Evolutionary conservation across 2,329 filamentous ascomycete genomes (phyloP).

Genomic region (Aureobasidium sp.): DNA sequence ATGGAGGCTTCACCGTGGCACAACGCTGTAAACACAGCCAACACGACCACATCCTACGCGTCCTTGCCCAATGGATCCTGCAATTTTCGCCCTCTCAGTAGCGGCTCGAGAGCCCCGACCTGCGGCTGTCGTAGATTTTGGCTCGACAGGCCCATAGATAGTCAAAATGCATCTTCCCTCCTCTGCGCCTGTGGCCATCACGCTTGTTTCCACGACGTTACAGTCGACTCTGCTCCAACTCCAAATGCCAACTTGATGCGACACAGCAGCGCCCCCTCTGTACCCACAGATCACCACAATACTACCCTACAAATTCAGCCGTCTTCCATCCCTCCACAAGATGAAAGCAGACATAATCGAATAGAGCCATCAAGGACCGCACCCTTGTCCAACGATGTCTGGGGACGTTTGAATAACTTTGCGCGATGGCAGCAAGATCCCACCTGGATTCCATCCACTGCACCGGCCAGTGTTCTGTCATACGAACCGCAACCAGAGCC

Average conservation of each 20-base stretch:
- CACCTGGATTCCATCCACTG: conserved; percentile 27
- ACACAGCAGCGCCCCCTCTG: conserved; percentile 4
- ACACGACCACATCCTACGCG: conserved; percentile 18
- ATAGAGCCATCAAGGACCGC: not conserved
- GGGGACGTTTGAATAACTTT: conserved; percentile 31
- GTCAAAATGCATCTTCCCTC: conserved; percentile 4
- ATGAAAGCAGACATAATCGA: not conserved
- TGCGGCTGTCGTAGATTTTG: conserved; percentile 52
- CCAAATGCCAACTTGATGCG: conserved; percentile 1
- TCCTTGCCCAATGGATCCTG: conserved; percentile 46
- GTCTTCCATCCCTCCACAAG: not conserved
- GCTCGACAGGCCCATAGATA: conserved; percentile 26
- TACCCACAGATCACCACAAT: not conserved
- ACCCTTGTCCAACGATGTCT: conserved; percentile 20
- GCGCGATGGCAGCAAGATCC: conserved; percentile 28
- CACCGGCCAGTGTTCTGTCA: conserved; percentile 24
- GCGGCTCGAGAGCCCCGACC: conserved; percentile 35
- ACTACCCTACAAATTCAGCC: not conserved
- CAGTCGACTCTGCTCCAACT: not conserved
- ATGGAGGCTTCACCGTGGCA: conserved; percentile 14
- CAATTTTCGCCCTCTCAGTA: conserved; percentile 44
- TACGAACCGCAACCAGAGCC: not conserved
- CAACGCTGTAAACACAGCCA: conserved; percentile 14
- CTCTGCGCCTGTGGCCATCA: conserved; percentile 48
- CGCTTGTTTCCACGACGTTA: conserved; percentile 45